Evolutionary conservation across 768 basidiomycete species (phyloP).

Genomic region (Lentinula raphanica): DNA sequence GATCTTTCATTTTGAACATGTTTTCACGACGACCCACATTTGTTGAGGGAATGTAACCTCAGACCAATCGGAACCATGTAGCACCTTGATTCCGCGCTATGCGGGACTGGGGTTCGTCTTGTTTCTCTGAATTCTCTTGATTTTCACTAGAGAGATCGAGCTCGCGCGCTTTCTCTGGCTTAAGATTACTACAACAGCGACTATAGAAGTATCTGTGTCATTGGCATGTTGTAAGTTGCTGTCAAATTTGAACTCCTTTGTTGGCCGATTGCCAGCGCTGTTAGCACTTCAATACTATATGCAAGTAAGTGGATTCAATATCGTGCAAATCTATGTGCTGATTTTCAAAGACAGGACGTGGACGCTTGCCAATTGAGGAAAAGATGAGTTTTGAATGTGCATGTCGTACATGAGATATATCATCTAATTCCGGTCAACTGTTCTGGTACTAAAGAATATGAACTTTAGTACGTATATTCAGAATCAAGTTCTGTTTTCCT

Average conservation of each 20-base stretch:
- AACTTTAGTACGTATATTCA: not conserved
- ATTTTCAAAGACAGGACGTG: not conserved
- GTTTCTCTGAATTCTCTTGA: not conserved
- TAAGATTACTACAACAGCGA: not conserved
- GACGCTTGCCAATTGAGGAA: not conserved
- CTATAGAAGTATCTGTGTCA: no score
- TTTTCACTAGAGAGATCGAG: not conserved
- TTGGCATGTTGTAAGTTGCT: not conserved
- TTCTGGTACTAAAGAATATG: no score
- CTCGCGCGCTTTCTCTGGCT: not conserved
- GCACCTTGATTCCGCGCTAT: not conserved
- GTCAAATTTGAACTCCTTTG: not conserved
- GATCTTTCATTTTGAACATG: not conserved
- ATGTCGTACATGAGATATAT: not conserved
- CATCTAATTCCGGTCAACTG: not conserved
- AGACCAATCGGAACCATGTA: no score
- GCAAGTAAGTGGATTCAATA: not conserved
- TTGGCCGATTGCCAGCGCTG: no score
- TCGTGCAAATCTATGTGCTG: not conserved
- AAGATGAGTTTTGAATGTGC: constrained; percentile 1
- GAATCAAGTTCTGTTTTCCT: not conserved
- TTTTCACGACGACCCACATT: not conserved
- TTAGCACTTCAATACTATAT: not conserved
- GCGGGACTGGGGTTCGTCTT: not conserved
- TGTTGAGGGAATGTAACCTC: not conserved